Percentiles rank a stretch among this genome's conserved stretches.
Evolutionary conservation across 2,329 filamentous ascomycete genomes (phyloP).

Genomic region (Clonostachys chloroleuca): DNA sequence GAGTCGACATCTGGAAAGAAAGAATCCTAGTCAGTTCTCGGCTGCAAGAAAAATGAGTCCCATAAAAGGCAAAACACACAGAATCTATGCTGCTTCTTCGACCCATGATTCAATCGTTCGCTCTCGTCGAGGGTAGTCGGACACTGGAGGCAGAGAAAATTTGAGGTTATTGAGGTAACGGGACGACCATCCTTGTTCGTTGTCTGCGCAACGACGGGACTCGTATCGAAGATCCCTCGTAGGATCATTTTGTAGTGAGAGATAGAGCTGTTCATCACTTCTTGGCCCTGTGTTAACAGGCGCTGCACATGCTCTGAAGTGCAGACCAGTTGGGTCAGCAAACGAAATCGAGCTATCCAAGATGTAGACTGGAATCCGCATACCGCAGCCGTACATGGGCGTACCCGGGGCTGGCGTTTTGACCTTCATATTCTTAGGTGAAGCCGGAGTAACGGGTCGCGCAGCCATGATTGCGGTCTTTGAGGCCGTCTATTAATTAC

Average conservation of each 20-base stretch:
- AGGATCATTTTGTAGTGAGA: slow-evolving; percentile 70
- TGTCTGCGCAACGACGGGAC: slow-evolving; percentile 61
- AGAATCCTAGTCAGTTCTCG: slow-evolving; percentile 7
- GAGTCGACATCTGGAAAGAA: slow-evolving; percentile 67
- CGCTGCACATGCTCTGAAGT: slow-evolving; percentile 65
- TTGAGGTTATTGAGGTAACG: slow-evolving; percentile 59
- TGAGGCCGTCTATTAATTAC: too few species aligned
- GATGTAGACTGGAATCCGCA: slow-evolving; percentile 15
- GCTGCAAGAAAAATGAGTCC: background rate
- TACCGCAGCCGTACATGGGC: slow-evolving; percentile 62
- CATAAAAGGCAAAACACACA: slow-evolving; percentile 44
- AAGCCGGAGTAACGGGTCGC: slow-evolving; percentile 43
- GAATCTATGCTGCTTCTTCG: slow-evolving; percentile 67
- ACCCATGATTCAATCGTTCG: slow-evolving; percentile 62
- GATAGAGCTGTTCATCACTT: slow-evolving; percentile 64
- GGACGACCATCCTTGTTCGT: slow-evolving; percentile 51
- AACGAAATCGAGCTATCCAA: slow-evolving; percentile 5
- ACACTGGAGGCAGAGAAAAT: slow-evolving; percentile 72
- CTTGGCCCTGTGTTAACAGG: slow-evolving; percentile 57
- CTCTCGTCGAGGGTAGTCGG: slow-evolving; percentile 63
- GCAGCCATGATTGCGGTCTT: slow-evolving; percentile 29
- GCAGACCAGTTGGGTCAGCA: slow-evolving; percentile 16
- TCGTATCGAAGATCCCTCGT: slow-evolving; percentile 65
- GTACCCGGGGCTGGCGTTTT: slow-evolving; percentile 54
- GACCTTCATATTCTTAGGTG: slow-evolving; percentile 53